Evolutionary conservation across 1,284 basidiomycete genomes (phyloP).

Genomic region (Malassezia psittaci): DNA sequence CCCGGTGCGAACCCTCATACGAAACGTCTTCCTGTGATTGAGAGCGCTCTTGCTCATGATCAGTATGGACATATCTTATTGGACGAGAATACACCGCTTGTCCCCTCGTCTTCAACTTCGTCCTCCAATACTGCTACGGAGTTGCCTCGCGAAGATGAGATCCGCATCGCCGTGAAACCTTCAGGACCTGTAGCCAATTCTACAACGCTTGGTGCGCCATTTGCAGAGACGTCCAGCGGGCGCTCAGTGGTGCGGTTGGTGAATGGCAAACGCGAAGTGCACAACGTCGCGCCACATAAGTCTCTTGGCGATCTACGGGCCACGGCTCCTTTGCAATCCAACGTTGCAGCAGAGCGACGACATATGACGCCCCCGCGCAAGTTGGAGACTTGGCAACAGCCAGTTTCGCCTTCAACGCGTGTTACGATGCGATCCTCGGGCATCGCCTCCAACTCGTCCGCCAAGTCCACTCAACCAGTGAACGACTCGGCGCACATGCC

Average conservation of each 20-base stretch:
- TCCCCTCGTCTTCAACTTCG: not conserved
- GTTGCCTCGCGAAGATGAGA: not conserved
- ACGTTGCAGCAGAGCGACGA: not conserved
- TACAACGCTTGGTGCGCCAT: conserved; percentile 7
- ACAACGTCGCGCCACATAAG: not conserved
- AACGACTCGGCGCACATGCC: not conserved
- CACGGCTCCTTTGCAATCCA: not conserved
- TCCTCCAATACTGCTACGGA: too few species aligned
- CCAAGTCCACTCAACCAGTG: not conserved
- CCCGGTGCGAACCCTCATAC: conserved; percentile 13
- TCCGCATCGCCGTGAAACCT: not conserved
- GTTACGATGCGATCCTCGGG: not conserved
- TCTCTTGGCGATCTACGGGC: conserved; percentile 1
- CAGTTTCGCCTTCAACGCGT: not conserved
- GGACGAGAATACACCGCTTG: not conserved
- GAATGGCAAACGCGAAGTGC: not conserved
- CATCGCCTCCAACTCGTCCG: not conserved
- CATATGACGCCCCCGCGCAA: not conserved
- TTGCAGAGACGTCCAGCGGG: not conserved
- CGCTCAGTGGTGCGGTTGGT: not conserved
- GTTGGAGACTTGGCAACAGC: not conserved
- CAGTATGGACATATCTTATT: not conserved
- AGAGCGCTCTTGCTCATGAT: conserved; percentile 8
- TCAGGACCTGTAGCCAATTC: not conserved
- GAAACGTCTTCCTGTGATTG: conserved; percentile 2